Percentiles rank a stretch among this genome's conserved stretches.
These are phyloP conservation scores for Saturnispora ahearnii DNA, from an alignment of 805 yeast species.

Conservation along the genomic window DNA sequence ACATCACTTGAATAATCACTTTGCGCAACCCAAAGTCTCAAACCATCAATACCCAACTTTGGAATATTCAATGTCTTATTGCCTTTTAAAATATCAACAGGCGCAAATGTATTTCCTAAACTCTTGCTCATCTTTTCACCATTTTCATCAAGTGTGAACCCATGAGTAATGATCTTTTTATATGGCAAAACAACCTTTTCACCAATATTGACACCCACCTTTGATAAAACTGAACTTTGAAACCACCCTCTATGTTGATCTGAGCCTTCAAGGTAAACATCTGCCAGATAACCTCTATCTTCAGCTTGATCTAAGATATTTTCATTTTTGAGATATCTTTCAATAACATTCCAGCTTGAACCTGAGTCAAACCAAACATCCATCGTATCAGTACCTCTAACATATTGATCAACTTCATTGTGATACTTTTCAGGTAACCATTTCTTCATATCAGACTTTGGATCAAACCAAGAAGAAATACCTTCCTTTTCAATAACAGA, in stretches of 20 bases:
- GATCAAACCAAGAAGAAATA: conserved; percentile 69
- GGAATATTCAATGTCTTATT: conserved; percentile 40
- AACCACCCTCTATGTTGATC: conserved; percentile 99
- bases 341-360: conserved; percentile 70
- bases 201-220: conserved; percentile 40
- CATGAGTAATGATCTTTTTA: conserved; percentile 76
- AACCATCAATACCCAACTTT: conserved; percentile 79
- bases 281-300: conserved; percentile 45
- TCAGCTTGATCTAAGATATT: conserved; percentile 26
- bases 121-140: conserved; percentile 94
- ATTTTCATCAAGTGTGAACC: conserved; percentile 79
- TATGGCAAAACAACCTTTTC: conserved; percentile 43
- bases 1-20: conserved; percentile 81
- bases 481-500: conserved; percentile 48
- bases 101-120: conserved; percentile 71
- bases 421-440: conserved; percentile 65
- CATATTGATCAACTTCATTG: conserved; percentile 34
- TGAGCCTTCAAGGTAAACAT: conserved; percentile 91
- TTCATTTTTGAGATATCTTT: conserved; percentile 30
- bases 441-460: conserved; percentile 32
- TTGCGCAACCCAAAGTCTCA: conserved; percentile 85
- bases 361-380: conserved; percentile 99
- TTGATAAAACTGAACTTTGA: conserved; percentile 83
- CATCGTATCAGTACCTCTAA: conserved; percentile 82
- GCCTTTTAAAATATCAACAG: conserved; percentile 60